A percentile compares a stretch with the other conserved stretches of the same genome.
Evolutionary conservation across 1,284 basidiomycete genomes (phyloP).

Genomic region (Ustanciosporium gigantosporum): DNA sequence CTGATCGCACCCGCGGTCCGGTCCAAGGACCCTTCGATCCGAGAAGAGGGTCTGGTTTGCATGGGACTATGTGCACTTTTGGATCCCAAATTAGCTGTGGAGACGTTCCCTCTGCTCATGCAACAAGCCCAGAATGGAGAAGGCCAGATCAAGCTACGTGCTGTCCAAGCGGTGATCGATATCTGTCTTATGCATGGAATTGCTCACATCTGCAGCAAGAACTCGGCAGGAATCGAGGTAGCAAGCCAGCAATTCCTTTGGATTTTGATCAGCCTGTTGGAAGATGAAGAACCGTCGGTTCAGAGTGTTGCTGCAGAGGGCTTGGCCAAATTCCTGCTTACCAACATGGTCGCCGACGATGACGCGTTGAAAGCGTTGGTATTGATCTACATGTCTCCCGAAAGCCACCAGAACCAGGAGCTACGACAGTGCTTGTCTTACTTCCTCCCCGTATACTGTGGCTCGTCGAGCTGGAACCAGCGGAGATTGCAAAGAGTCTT

Average conservation of each 20-base stretch:
- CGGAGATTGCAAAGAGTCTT: conserved; percentile 78
- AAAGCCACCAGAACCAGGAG: conserved; percentile 81
- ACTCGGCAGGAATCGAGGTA: conserved; percentile 38
- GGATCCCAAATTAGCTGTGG: conserved; percentile 83
- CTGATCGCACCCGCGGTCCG: conserved; percentile 88
- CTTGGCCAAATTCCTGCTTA: conserved; percentile 84
- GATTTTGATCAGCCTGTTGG: conserved; percentile 64
- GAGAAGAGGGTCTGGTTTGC: conserved; percentile 83
- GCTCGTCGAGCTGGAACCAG: conserved; percentile 80
- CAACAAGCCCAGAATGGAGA: conserved; percentile 79
- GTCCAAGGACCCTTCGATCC: conserved; percentile 78
- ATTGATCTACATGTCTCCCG: conserved; percentile 82
- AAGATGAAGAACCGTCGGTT: conserved; percentile 69
- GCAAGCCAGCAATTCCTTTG: conserved; percentile 50
- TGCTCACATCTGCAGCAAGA: conserved; percentile 69
- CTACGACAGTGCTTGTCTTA: conserved; percentile 91
- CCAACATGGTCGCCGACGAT: conserved; percentile 66
- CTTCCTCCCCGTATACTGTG: conserved; percentile 93
- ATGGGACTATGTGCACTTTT: conserved; percentile 90
- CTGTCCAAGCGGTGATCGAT: conserved; percentile 87
- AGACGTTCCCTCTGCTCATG: conserved; percentile 87
- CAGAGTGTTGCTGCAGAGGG: conserved; percentile 82
- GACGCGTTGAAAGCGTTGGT: conserved; percentile 74
- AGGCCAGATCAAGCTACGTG: conserved; percentile 76
- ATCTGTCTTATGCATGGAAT: conserved; percentile 85